Conservation (phyloP, 2,329 filamentous ascomycete genomes). For the Phyllosticta citrichinensis region DNA sequence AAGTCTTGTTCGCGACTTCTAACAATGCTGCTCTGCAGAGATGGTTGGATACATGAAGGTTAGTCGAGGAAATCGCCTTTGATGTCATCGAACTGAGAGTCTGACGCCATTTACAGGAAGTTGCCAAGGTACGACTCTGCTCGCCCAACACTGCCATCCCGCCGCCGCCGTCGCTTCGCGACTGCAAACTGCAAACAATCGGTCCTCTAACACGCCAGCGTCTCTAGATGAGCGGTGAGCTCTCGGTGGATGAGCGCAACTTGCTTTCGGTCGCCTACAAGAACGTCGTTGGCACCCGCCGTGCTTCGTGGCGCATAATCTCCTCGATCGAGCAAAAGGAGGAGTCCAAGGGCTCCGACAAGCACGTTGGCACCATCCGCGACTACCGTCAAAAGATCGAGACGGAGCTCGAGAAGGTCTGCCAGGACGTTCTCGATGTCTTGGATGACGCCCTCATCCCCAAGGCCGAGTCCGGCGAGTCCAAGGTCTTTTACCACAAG, state of each 20-base stretch:
- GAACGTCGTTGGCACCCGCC: constrained; percentile 97
- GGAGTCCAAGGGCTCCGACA: constrained; percentile 95
- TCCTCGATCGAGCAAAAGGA: constrained; percentile 99
- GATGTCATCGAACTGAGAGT: constrained; percentile 2
- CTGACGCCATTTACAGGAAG: constrained; percentile 10
- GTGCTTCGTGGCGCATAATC: constrained; percentile 98
- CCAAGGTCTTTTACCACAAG: constrained; percentile 99
- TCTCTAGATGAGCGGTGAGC: constrained; percentile 45
- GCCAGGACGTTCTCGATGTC: constrained; percentile 94
- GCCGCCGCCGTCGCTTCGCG: constrained; percentile 67
- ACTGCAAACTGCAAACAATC: neutral
- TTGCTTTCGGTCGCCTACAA: constrained; percentile 98
- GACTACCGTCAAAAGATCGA: constrained; percentile 99
- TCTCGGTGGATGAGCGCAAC: constrained; percentile 86
- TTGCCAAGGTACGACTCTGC: constrained; percentile 9
- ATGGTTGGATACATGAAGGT: constrained; percentile 99
- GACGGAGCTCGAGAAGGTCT: constrained; percentile 92
- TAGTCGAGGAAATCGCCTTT: constrained; percentile 1
- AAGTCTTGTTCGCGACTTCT: constrained; percentile 10
- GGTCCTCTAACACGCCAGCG: constrained; percentile 7
- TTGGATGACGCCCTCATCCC: constrained; percentile 89
- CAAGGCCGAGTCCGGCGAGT: constrained; percentile 92
- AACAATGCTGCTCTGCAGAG: constrained; percentile 46
- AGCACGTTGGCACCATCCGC: constrained; percentile 87
- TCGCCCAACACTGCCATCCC: neutral